Conservation (phyloP, 2,329 filamentous ascomycete species). For the Colletotrichum kahawae region DNA sequence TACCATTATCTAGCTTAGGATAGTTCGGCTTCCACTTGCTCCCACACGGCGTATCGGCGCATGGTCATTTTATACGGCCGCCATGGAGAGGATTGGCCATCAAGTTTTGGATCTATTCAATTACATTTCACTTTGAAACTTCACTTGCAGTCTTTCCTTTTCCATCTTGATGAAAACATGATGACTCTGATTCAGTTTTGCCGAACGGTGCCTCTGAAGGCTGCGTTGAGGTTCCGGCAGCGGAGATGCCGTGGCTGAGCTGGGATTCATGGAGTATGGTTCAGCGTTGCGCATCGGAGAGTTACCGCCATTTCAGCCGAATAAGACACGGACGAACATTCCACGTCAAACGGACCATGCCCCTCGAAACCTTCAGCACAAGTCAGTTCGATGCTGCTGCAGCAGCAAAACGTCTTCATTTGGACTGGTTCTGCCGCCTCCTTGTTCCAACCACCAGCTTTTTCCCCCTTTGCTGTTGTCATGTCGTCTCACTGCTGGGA, state of each 20-base stretch:
- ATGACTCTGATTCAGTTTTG: neutral
- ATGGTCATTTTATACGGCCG: constrained; percentile 14
- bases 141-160: neutral
- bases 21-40: constrained; percentile 9
- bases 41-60: constrained; percentile 22
- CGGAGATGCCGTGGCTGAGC: neutral
- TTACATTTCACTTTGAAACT: neutral
- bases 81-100: neutral
- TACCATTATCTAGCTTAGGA: constrained; percentile 17
- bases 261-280: neutral
- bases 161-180: neutral
- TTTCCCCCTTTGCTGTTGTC: neutral
- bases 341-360: neutral
- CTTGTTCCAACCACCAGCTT: neutral
- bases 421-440: neutral
- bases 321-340: constrained; percentile 12
- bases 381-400: neutral
- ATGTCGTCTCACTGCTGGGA: neutral
- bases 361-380: neutral
- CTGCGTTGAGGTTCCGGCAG: neutral
- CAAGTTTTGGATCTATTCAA: neutral
- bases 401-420: neutral
- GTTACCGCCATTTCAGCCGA: constrained; percentile 10
- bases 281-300: neutral
- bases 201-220: neutral